A percentile compares a stretch with the other conserved stretches of the same genome.
Evolutionary conservation across 2,329 filamentous ascomycete genomes (phyloP).

Genomic region (Lasiodiplodia theobromae): DNA sequence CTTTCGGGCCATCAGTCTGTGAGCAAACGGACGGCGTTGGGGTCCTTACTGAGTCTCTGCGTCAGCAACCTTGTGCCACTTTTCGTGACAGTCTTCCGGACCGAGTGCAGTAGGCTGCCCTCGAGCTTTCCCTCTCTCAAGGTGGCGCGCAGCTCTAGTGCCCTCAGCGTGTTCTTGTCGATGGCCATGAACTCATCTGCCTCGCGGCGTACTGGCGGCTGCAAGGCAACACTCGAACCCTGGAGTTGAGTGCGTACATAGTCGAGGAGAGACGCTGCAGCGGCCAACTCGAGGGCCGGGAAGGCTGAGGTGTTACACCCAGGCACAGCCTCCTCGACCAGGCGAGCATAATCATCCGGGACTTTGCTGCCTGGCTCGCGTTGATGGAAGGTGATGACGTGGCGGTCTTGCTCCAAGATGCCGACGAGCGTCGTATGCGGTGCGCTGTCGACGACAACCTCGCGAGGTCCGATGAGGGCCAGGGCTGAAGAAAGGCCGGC

Average conservation of each 20-base stretch:
- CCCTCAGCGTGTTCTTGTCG: constrained; percentile 88
- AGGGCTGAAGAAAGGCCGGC: constrained; percentile 79
- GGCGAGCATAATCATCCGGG: constrained; percentile 51
- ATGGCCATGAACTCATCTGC: constrained; percentile 83
- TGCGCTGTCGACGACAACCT: constrained; percentile 75
- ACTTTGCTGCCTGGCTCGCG: constrained; percentile 52
- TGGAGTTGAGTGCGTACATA: constrained; percentile 84
- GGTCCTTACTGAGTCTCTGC: constrained; percentile 74
- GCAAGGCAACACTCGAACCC: constrained; percentile 79
- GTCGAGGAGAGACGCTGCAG: constrained; percentile 80
- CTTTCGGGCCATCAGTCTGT: constrained; percentile 46
- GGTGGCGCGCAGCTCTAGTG: constrained; percentile 87
- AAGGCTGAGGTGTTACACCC: constrained; percentile 58
- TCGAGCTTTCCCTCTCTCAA: constrained; percentile 79
- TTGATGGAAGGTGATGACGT: constrained; percentile 76
- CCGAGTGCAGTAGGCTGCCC: constrained; percentile 88
- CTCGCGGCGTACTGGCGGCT: constrained; percentile 78
- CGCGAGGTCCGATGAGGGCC: constrained; percentile 81
- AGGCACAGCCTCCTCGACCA: constrained; percentile 11
- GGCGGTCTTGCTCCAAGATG: constrained; percentile 76
- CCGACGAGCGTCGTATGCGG: constrained; percentile 66
- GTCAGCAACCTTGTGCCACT: constrained; percentile 85
- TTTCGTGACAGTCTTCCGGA: constrained; percentile 88
- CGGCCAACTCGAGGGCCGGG: constrained; percentile 71
- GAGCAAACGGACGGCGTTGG: neutral